These are phyloP conservation scores for Tetragonia tetragonoides DNA, from an alignment of 148 eudicot species.

Conservation along the genomic window DNA sequence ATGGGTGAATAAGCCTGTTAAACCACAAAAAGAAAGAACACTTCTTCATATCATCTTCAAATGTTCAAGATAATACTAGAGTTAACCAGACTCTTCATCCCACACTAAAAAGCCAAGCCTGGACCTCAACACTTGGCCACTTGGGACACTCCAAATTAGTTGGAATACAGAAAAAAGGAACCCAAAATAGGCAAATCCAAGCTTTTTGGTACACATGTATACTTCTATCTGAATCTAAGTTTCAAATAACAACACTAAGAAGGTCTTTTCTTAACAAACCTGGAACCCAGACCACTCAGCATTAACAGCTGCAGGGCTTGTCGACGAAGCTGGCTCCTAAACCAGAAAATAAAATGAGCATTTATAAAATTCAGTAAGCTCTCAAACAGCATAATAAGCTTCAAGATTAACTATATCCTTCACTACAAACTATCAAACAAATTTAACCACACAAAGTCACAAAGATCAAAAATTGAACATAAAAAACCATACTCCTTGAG, in stretches of 20 bases:
- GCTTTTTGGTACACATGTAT: neutral
- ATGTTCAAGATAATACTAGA: neutral
- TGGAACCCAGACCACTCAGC: slow-evolving; percentile 97
- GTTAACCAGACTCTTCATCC: neutral
- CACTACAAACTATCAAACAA: neutral
- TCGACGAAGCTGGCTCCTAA: slow-evolving; percentile 72
- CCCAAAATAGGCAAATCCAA: slow-evolving; percentile 2
- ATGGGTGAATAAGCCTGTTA: slow-evolving; percentile 91
- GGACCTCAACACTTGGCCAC: neutral
- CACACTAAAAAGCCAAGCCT: neutral
- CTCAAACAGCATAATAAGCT: neutral
- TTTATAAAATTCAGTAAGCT: slow-evolving; percentile 12
- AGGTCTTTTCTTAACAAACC: slow-evolving; percentile 41
- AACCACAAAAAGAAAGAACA: slow-evolving; percentile 23
- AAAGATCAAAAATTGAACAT: slow-evolving; percentile 7
- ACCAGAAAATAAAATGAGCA: slow-evolving; percentile 16
- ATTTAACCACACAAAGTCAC: neutral
- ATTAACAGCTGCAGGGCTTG: slow-evolving; percentile 56
- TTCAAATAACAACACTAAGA: neutral
- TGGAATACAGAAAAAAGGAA: neutral
- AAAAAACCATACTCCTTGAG: slow-evolving; percentile 24
- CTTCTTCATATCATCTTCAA: neutral
- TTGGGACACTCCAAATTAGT: neutral
- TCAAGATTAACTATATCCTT: slow-evolving; percentile 7
- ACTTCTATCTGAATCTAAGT: neutral